Evolutionary conservation across 2,329 filamentous ascomycete genomes (phyloP), one percentile per base, ranked within the genome.

Genomic region (Exophiala sp.): DNA sequence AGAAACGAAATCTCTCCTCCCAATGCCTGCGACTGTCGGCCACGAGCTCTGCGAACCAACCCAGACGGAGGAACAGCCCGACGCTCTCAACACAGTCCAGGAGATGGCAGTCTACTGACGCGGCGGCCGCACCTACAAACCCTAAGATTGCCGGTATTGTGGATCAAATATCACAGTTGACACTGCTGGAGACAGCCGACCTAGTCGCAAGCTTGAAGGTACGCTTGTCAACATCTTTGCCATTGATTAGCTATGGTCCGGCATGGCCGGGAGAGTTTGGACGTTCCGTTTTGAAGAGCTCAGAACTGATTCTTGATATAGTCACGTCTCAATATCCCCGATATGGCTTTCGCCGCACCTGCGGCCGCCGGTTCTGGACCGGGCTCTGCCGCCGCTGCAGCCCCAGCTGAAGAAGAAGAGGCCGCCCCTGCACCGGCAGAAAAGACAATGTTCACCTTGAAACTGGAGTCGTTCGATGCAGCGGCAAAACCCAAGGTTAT

Each of bases 101-200:
- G 73, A 82, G 93, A 80, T 90, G 88, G 85, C 86, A 93, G 72
- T 91, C 88, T 57, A 90, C 88, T 62, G 86, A 90, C 63, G 82
- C 78, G 48, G 65, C 81, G 50, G 75, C 76, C 48, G 71, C 75
- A 50, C 69, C 79, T 63, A 71, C 75, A 56, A 95, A 87, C 73
- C 89, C 93, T 57, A 98, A 98, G 80, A 95, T 99, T 64, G 72
- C 83, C 62, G 81, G 80, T 53, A 98, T 99, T 66, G 93, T 99
- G 65, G 90, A 98, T 70, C 90, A 98, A 73, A 98, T 99, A 71
- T 95, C 91, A 73, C 84, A 93, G 80, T 85, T 99, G 80, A 98
- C 90, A 38, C 79, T 99, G 52, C 75, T 99, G 64, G 94, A 99
- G 80, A 98, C 93, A 32, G 91, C 94, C 51, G 93, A 97, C 68